phyloP scores from a whole-genome alignment of 768 basidiomycete species.

The Suillus sp. region DNA sequence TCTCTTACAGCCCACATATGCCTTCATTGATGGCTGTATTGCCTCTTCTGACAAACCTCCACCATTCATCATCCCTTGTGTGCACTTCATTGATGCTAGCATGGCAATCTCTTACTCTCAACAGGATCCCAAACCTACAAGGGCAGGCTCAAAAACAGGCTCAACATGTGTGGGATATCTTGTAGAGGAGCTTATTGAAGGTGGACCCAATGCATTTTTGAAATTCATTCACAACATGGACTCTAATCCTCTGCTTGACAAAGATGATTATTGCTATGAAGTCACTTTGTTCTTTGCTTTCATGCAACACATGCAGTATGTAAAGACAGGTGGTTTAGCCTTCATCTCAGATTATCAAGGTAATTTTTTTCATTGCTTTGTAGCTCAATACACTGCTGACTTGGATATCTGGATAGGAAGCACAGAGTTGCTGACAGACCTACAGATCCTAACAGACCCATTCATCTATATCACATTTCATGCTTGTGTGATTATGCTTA shows the following conservation, averaged over 20 bases:
- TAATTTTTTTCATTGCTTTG: not conserved
- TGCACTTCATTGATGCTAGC: slow-evolving; percentile 16
- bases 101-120: not conserved
- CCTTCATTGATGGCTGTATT: slow-evolving; percentile 11
- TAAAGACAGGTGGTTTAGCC: not conserved
- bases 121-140: not conserved
- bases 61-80: slow-evolving; percentile 13
- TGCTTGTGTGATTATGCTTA: not conserved
- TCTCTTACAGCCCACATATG: slow-evolving; percentile 13
- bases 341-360: slow-evolving; percentile 19
- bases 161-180: slow-evolving; percentile 9
- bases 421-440: slow-evolving; percentile 1
- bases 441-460: not conserved
- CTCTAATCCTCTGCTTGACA: not conserved
- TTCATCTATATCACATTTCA: not conserved
- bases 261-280: not conserved
- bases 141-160: not conserved
- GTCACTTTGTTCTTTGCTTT: slow-evolving; percentile 11
- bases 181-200: slow-evolving; percentile 12
- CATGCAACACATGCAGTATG: slow-evolving; percentile 17
- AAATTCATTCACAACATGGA: slow-evolving; percentile 17
- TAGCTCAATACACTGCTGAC: not conserved
- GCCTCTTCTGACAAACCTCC: not conserved
- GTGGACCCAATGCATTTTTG: not conserved
- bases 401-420: not conserved